phyloP scores from a whole-genome alignment of 352 stramenopile genomes.

The Phytophthora capsici region DNA sequence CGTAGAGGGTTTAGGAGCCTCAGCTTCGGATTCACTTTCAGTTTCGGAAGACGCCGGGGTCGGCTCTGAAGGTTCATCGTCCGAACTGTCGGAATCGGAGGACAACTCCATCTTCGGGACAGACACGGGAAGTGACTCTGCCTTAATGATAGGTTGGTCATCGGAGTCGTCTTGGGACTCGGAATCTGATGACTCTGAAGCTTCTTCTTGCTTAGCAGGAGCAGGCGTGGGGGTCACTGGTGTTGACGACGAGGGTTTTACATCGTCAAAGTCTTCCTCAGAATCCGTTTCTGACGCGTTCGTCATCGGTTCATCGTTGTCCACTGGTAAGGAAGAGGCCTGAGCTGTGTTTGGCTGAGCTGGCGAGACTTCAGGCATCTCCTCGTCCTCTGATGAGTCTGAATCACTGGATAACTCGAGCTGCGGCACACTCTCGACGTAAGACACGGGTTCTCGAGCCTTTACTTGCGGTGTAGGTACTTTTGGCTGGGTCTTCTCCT shows the following conservation, averaged over 20 bases:
- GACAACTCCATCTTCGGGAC: constrained; percentile 18
- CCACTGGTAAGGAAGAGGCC: neutral
- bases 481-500: constrained; percentile 10
- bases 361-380: constrained; percentile 17
- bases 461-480: constrained; percentile 16
- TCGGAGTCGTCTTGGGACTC: constrained; percentile 22
- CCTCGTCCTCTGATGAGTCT: constrained; percentile 40
- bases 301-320: constrained; percentile 23
- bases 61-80: constrained; percentile 27
- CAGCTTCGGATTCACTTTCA: constrained; percentile 15
- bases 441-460: constrained; percentile 22
- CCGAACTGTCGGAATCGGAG: constrained; percentile 30
- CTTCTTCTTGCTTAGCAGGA: neutral
- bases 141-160: constrained; percentile 8
- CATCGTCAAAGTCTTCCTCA: constrained; percentile 42
- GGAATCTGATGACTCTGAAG: constrained; percentile 3
- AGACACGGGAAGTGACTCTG: constrained; percentile 2
- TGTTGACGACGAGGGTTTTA: constrained; percentile 17
- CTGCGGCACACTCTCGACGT: constrained; percentile 67
- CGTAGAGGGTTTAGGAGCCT: constrained; percentile 11
- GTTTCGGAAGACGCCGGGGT: constrained; percentile 11
- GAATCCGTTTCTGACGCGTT: constrained; percentile 21
- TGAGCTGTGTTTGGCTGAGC: neutral
- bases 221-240: neutral
- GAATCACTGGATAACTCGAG: constrained; percentile 61